Evolutionary conservation across 495 filamentous ascomycete species (phyloP).

Genomic region (Podospora conica): DNA sequence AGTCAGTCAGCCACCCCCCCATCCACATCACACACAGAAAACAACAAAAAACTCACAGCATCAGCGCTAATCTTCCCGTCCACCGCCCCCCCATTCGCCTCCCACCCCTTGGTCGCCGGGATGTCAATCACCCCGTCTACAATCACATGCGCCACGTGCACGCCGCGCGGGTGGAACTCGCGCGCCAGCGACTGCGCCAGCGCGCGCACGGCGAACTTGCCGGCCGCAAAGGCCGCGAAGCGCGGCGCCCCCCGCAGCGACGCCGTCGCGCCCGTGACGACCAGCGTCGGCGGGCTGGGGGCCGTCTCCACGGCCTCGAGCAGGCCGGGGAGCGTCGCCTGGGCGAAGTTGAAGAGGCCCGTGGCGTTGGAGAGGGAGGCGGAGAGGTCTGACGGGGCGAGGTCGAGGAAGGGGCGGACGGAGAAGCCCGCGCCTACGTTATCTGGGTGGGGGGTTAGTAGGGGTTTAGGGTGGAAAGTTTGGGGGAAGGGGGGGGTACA

Average conservation of each 20-base stretch:
- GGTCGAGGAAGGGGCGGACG: constrained; percentile 75
- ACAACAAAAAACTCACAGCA: constrained; percentile 53
- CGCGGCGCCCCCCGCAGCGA: constrained; percentile 66
- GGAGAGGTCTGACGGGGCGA: constrained; percentile 59
- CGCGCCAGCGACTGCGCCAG: constrained; percentile 71
- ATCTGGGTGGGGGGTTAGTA: constrained; percentile 6
- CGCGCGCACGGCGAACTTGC: constrained; percentile 77
- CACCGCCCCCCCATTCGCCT: constrained; percentile 47
- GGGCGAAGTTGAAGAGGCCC: constrained; percentile 74
- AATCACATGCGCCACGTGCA: constrained; percentile 82
- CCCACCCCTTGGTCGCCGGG: constrained; percentile 57
- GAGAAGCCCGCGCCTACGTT: constrained; percentile 69
- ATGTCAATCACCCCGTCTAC: constrained; percentile 89
- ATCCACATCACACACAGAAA: background rate
- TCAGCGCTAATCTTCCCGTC: constrained; percentile 77
- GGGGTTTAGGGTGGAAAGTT: background rate
- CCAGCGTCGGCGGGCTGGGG: constrained; percentile 66
- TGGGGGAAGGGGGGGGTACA: constrained; percentile 35
- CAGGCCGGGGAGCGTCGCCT: constrained; percentile 65
- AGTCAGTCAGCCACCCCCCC: constrained; percentile 11
- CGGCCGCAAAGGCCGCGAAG: constrained; percentile 66
- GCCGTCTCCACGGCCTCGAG: constrained; percentile 44
- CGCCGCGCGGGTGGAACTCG: constrained; percentile 83
- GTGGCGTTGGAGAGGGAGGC: constrained; percentile 52
- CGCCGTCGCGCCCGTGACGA: constrained; percentile 87